phyloP scores from a whole-genome alignment of 495 filamentous ascomycete genomes.

The Penicillium robsamsonii region DNA sequence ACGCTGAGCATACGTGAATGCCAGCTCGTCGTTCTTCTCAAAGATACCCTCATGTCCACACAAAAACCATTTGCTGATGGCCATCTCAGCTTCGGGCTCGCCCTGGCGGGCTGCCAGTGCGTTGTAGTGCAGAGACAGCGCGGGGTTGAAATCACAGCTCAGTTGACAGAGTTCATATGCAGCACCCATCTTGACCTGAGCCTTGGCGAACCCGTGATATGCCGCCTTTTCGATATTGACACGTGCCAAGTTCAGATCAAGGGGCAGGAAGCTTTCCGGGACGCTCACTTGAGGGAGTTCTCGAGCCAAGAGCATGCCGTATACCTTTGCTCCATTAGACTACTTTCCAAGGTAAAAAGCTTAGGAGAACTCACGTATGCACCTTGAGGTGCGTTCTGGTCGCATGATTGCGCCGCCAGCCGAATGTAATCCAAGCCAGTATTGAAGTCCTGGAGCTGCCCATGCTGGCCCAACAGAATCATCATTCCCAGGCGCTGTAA shows the following conservation, averaged over 20 bases:
- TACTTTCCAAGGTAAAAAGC: not conserved
- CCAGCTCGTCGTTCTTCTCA: constrained; percentile 90
- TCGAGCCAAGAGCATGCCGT: constrained; percentile 88
- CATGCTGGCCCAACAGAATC: constrained; percentile 90
- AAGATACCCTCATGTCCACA: constrained; percentile 91
- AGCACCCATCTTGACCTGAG: constrained; percentile 94
- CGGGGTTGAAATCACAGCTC: constrained; percentile 91
- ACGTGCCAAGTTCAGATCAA: constrained; percentile 70
- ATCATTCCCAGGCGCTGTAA: constrained; percentile 87
- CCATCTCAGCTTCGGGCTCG: constrained; percentile 89
- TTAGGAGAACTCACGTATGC: constrained; percentile 63
- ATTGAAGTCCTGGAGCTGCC: constrained; percentile 75
- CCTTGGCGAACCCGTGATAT: constrained; percentile 94
- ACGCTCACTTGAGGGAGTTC: constrained; percentile 86
- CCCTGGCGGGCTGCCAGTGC: constrained; percentile 86
- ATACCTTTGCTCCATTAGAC: constrained; percentile 53
- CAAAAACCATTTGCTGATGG: constrained; percentile 97
- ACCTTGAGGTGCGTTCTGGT: constrained; percentile 96
- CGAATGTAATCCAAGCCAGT: constrained; percentile 78
- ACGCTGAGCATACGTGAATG: constrained; percentile 84
- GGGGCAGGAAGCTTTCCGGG: constrained; percentile 69
- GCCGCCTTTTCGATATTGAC: constrained; percentile 95
- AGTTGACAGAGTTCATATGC: constrained; percentile 93
- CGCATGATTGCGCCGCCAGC: constrained; percentile 78
- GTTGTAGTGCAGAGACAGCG: constrained; percentile 91